Percentiles rank a stretch among this genome's conserved stretches.
phyloP scores from a whole-genome alignment of 1,284 basidiomycete genomes.

The Moesziomyces sp. region DNA sequence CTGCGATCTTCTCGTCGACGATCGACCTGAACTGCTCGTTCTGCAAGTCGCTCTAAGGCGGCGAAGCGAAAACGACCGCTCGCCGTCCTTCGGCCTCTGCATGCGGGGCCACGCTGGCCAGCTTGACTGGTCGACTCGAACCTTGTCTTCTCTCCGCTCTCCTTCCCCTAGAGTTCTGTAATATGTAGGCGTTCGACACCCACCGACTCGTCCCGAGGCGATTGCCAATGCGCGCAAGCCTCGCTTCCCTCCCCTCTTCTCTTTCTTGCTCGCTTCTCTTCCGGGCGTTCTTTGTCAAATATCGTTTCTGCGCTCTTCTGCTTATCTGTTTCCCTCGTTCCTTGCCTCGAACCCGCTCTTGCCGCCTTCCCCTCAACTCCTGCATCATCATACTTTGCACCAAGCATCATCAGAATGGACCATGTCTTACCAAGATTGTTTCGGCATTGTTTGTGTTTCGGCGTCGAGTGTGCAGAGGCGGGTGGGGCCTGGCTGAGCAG shows the following conservation, averaged over 20 bases:
- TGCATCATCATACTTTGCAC: conserved; percentile 39
- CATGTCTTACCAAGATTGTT: conserved; percentile 8
- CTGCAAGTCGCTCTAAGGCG: conserved; percentile 51
- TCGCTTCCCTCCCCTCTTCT: background rate
- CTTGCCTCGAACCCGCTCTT: conserved; percentile 3
- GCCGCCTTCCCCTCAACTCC: conserved; percentile 15
- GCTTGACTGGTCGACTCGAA: conserved; percentile 15
- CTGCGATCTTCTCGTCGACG: conserved; percentile 50
- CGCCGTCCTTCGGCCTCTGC: conserved; percentile 15
- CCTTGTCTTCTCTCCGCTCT: conserved; percentile 6
- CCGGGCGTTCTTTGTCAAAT: conserved; percentile 16
- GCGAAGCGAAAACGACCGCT: conserved; percentile 7
- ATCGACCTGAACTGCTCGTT: conserved; percentile 52
- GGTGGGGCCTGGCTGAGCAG: no score
- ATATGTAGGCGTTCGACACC: conserved; percentile 26
- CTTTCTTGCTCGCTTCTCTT: background rate
- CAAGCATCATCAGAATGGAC: conserved; percentile 50
- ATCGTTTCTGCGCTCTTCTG: conserved; percentile 8
- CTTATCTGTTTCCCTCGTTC: conserved; percentile 7
- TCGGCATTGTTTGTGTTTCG: background rate
- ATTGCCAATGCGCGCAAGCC: conserved; percentile 4
- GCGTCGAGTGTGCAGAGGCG: conserved; percentile 5
- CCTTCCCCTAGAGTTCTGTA: conserved; percentile 32
- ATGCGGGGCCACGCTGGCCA: background rate
- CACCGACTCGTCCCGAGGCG: conserved; percentile 6